These are phyloP conservation scores for Drechslera avenae DNA, from an alignment of 2,329 filamentous ascomycete species.

Conservation along the genomic window DNA sequence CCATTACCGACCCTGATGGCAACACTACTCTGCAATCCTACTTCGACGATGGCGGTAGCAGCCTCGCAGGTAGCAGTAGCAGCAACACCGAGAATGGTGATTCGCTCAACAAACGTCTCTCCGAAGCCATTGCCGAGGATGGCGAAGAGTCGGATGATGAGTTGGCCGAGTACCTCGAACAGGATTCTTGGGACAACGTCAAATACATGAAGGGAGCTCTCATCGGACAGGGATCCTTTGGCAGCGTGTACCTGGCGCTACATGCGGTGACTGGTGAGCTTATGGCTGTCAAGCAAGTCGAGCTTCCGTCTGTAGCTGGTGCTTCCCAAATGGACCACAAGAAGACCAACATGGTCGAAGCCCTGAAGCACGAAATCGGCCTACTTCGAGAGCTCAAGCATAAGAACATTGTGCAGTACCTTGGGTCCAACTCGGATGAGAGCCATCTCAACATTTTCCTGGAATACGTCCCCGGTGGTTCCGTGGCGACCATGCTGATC, in stretches of 20 bases:
- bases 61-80: conserved; percentile 70
- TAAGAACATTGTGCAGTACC: conserved; percentile 96
- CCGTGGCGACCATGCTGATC: conserved; percentile 97
- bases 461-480: conserved; percentile 96
- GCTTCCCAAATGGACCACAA: conserved; percentile 76
- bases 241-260: conserved; percentile 90
- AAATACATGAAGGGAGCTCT: conserved; percentile 99
- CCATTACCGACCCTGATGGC: conserved; percentile 77
- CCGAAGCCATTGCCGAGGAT: conserved; percentile 83
- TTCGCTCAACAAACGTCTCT: conserved; percentile 81
- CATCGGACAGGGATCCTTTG: conserved; percentile 96
- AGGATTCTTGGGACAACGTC: conserved; percentile 93
- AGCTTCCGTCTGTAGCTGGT: conserved; percentile 80
- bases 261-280: conserved; percentile 96
- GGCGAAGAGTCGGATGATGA: conserved; percentile 91
- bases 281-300: conserved; percentile 97
- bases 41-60: conserved; percentile 79
- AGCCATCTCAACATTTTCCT: conserved; percentile 99
- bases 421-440: conserved; percentile 90
- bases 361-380: conserved; percentile 93
- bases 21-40: conserved; percentile 74
- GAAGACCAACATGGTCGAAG: conserved; percentile 98
- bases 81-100: conserved; percentile 63
- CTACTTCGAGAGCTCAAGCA: conserved; percentile 93
- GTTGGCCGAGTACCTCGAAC: conserved; percentile 84